These are phyloP conservation scores for Biancaea sappan DNA, from an alignment of 306 rosid genomes.

Conservation along the genomic window DNA sequence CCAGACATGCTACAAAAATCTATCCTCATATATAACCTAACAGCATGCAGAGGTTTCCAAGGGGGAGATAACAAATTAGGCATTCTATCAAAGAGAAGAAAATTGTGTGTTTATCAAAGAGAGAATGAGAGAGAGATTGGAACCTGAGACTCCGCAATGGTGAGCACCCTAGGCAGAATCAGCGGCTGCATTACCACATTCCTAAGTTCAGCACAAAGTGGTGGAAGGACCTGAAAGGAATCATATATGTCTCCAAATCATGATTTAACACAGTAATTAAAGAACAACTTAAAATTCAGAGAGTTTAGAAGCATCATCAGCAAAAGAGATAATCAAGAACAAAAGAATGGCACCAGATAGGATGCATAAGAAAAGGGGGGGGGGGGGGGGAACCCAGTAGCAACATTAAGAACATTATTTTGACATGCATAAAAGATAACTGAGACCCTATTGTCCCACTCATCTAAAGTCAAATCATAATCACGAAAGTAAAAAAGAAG, in stretches of 20 bases:
- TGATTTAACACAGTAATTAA: conserved; percentile 19
- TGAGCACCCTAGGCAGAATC: conserved; percentile 99
- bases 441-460: conserved; percentile 6
- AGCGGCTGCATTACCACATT: conserved; percentile 97
- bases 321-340: not conserved
- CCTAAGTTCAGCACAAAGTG: conserved; percentile 98
- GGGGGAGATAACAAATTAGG: not conserved
- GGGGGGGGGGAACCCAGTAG: too few relatives aligned
- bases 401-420: not conserved
- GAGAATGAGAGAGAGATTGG: conserved; percentile 9
- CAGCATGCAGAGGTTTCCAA: not conserved
- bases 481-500: not conserved
- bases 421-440: not conserved
- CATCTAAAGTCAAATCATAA: conserved; percentile 6
- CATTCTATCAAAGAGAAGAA: conserved; percentile 15
- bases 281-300: conserved; percentile 18
- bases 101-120: not conserved
- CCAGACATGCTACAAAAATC: not conserved
- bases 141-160: conserved; percentile 99
- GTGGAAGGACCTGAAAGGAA: conserved; percentile 87
- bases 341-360: not conserved
- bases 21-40: not conserved
- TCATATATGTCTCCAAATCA: conserved; percentile 23
- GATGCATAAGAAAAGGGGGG: not conserved
- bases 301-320: conserved; percentile 14